Percentiles rank a stretch among this genome's conserved stretches.
Conservation (phyloP, 768 basidiomycete genomes). For the Suillus lakei region DNA sequence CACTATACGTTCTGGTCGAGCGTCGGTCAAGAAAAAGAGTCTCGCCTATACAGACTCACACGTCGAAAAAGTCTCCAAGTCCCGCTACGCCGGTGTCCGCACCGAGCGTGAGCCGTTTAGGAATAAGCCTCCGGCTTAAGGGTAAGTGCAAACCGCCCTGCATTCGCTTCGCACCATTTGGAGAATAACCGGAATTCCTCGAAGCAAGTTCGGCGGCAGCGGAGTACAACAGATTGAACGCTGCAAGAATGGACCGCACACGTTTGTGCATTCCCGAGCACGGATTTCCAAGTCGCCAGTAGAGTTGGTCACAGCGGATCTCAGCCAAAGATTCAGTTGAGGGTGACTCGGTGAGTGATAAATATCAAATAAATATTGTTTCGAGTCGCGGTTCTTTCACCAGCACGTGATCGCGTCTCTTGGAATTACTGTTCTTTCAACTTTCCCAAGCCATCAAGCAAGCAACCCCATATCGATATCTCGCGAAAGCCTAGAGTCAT, state of each 20-base stretch:
- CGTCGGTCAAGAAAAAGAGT: slow-evolving; percentile 2
- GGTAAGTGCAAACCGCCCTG: slow-evolving; percentile 31
- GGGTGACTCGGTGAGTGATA: no score
- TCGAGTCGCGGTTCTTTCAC: background rate
- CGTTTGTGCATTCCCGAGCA: background rate
- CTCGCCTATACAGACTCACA: slow-evolving; percentile 46
- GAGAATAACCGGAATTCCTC: background rate
- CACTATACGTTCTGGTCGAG: slow-evolving; percentile 60
- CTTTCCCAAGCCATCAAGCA: background rate
- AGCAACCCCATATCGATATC: background rate
- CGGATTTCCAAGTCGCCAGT: background rate
- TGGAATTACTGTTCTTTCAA: background rate
- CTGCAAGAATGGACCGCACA: background rate
- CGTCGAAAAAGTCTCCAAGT: slow-evolving; percentile 63
- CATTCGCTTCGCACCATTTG: slow-evolving; percentile 7
- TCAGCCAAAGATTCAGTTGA: background rate
- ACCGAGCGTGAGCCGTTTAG: slow-evolving; percentile 13
- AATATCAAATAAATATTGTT: background rate
- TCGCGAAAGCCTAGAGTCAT: background rate
- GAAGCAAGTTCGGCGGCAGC: background rate
- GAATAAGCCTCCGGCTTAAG: slow-evolving; percentile 15
- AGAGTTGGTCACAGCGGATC: background rate
- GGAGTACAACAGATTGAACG: background rate
- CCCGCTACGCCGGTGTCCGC: slow-evolving; percentile 45
- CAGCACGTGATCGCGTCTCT: background rate